Evolutionary conservation across 345 rosid species (phyloP).

Genomic region (Syzygium aromaticum): DNA sequence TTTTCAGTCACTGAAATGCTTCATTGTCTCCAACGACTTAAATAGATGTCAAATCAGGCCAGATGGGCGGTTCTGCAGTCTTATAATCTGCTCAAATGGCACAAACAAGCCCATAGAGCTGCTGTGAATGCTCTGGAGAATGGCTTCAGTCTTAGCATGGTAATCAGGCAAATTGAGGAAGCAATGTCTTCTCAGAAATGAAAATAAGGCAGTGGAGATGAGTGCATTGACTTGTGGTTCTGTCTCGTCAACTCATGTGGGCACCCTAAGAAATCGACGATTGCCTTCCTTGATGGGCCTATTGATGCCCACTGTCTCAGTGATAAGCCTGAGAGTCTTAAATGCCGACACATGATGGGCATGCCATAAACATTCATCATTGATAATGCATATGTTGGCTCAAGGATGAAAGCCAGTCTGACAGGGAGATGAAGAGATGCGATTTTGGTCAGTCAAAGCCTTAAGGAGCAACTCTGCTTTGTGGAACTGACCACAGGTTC

Average conservation of each 20-base stretch:
- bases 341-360: background rate
- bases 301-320: background rate
- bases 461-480: background rate
- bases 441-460: background rate
- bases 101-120: conserved; percentile 61
- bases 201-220: background rate
- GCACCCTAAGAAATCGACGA: background rate
- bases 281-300: background rate
- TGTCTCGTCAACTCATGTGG: background rate
- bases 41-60: conserved; percentile 98
- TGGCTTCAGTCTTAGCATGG: conserved; percentile 65
- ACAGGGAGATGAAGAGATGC: background rate
- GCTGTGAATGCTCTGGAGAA: conserved; percentile 80
- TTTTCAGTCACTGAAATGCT: background rate
- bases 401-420: background rate
- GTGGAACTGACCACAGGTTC: background rate
- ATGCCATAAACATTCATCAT: background rate
- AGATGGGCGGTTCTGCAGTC: conserved; percentile 89
- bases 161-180: conserved; percentile 72
- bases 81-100: conserved; percentile 89
- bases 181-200: conserved; percentile 44
- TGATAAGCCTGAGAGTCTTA: background rate
- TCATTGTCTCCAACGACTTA: background rate
- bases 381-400: background rate
- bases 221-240: background rate